Base-by-base conservation (phyloP, 1,284 basidiomycete genomes). In the Tilletia walkeri region DNA sequence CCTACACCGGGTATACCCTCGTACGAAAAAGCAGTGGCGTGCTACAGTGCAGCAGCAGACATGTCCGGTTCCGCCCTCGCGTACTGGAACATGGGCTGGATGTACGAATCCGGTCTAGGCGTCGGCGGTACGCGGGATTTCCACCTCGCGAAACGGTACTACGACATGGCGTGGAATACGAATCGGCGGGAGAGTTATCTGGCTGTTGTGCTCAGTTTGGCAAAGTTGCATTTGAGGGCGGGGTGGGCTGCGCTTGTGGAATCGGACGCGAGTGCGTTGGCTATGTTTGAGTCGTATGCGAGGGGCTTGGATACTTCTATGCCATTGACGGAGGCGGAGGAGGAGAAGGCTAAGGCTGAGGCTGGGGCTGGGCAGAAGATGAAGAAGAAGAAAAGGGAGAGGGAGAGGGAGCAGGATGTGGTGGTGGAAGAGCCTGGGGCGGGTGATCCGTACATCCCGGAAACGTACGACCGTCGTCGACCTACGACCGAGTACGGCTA, bases 51-150 rank as follows among this genome's bases (percentile, higher is more conserved):
- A 38, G 93, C 85, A 0, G 93, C 93, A 2, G 93, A 95, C 76
- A 94, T 92, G 1, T 92, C 94, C 73, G 80, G 91, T 72, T 95
- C 93, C 76, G 93, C 95, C 0, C 87, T 99, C 76, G 95, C 95
- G 2, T 94, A 95, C 90, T 99, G 95, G 94, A 97, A 97, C 81
- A 85, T 99, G 36, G 96, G 95, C 0, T 97, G 92, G 92, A 96
- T 99, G 94, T 97, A 98, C 84, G 95, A 99, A 85, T 92, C 94
- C 78, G 96, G 96, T 0, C 84, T 92, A 36, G 96, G 96, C 3
- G 93, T 98, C 0, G 89, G 91, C 38, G 45, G 75, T 36, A 75
- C 75, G 39, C 56, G 24, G 6, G 95, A 99, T 84, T 99, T 94
- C 86, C 92, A 96, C 84, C 88, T 99, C 18, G 96, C 96, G 0